Evolutionary conservation across 2,329 filamentous ascomycete species (phyloP), one percentile per base, ranked within the genome.

Genomic region (Allantophomopsis cytisporea): DNA sequence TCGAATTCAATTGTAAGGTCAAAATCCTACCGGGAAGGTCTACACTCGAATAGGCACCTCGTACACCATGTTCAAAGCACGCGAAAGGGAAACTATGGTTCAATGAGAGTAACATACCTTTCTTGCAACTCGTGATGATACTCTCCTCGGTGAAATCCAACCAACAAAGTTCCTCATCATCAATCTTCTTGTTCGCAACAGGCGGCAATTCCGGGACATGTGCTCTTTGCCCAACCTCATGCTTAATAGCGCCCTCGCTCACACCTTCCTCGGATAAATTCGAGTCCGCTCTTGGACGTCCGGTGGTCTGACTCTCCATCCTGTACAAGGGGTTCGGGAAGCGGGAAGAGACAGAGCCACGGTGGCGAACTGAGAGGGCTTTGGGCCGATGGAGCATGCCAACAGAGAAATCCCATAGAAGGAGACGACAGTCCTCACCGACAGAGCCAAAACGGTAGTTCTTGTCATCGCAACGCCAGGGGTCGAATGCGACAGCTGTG

Each of bases 381-480:
- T 89, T 89, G 15, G 91, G 89, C 43, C 88, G 74, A 59, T 93
- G 84, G 51, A 98, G 69, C 89, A 96, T 96, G 50, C 87, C 87
- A 33, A 94, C 86, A 48, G 81, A 94, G 57, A 98, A 98, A 63
- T 98, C 91, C 91, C 91, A 98, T 11, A 98, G 66, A 43, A 94
- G 75, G 14, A 98, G 65, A 41, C 87, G 73, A 51, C 88, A 85
- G 57, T 98, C 91, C 56, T 96, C 89, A 12, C 89, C 91, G 1
- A 98, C 89, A 52, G 86, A 94, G 21, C 91, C 91, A 52, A 98
- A 94, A 2, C 91, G 76, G 60, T 98, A 98, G 51, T 86, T 96
- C 50, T 83, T 77, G 55, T 94, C 86, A 54, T 98, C 91, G 54
- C 91, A 98, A 46, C 88, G 75, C 91, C 91, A 98, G 0, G 87